Base-by-base conservation (phyloP, 1,139 yeast genomes). In the Yamadazyma oceani region DNA sequence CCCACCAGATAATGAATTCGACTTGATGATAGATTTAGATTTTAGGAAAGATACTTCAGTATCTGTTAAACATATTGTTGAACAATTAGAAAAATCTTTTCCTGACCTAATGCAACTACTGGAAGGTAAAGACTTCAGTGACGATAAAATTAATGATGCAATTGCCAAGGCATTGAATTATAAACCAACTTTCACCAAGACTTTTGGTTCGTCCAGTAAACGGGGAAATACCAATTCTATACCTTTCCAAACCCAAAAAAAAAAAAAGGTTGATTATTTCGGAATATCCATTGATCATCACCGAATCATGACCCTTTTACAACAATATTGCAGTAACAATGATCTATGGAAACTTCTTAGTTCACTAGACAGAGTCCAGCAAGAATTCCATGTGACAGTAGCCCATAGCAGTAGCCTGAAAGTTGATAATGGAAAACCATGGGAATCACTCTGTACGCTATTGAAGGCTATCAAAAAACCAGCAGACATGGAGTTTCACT, bases 341-440 rank as follows among this genome's bases (percentile, higher is more conserved):
- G 45, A 35, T 15, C 51, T 45, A 35, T 84, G 69, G 66, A 29
- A 39, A 7, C 21, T 37, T 5, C 44, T 68, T 24, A 56, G 66
- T 31, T 36, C 53, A 0, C 46, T 42, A 0, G 49, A 61, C 2
- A 62, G 81, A 26, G 58, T 83, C 0, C 89, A 83, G 49, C 38
- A 54, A 0, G 72, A 68, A 27, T 85, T 88, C 51, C 98, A 92
- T 55, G 78, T 90, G 1, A 92, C 98, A 0, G 57, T 90, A 31
- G 77, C 80, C 0, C 97, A 92, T 55, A 46, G 55, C 0, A 51
- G 56, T 12, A 57, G 63, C 8, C 49, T 61, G 10, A 62, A 58
- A 27, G 53, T 36, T 3, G 16, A 42, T n/a, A 34, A 45, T 49
- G 22, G 55, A 55, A 30, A 51, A 25, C 23, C 24, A 11, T 66